Percentiles rank a stretch among this genome's conserved stretches.
Conservation (phyloP, 2,329 filamentous ascomycete species). For the Oidium heveae region DNA sequence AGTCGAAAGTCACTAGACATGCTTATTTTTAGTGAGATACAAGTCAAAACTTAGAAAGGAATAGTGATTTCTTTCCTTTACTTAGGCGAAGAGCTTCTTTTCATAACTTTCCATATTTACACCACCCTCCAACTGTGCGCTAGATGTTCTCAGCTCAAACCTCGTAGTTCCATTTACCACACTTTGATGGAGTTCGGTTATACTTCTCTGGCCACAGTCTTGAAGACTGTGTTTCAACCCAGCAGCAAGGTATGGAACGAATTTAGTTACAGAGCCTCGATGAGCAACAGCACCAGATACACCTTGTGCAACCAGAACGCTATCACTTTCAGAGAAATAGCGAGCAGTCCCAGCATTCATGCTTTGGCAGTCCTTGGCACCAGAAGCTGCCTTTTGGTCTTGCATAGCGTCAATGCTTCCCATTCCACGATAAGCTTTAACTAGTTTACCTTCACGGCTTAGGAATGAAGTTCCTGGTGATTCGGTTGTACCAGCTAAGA, state of each 20-base stretch:
- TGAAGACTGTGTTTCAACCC: conserved; percentile 95
- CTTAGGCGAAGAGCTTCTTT: conserved; percentile 93
- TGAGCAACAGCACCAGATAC: conserved; percentile 71
- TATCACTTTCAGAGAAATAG: conserved; percentile 95
- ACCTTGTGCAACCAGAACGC: conserved; percentile 85
- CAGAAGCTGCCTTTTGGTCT: conserved; percentile 86
- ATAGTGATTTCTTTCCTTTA: too few species aligned
- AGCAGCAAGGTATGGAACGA: conserved; percentile 82
- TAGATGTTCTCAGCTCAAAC: conserved; percentile 85
- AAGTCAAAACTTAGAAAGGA: not conserved
- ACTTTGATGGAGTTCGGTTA: conserved; percentile 49
- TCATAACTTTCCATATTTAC: conserved; percentile 98
- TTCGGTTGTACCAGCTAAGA: conserved; percentile 89
- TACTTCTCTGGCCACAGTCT: conserved; percentile 69
- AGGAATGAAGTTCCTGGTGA: conserved; percentile 94
- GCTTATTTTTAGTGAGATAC: too few species aligned
- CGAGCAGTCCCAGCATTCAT: conserved; percentile 88
- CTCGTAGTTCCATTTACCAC: conserved; percentile 53
- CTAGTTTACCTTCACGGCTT: conserved; percentile 84
- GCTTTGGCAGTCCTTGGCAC: conserved; percentile 45
- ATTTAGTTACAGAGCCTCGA: conserved; percentile 70
- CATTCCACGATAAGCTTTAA: conserved; percentile 99
- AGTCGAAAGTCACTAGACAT: too few species aligned
- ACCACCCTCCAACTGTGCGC: conserved; percentile 86
- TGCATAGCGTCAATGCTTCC: conserved; percentile 98